These are phyloP conservation scores for Penicillium flavigenum DNA, from an alignment of 495 filamentous ascomycete species.

Conservation along the genomic window DNA sequence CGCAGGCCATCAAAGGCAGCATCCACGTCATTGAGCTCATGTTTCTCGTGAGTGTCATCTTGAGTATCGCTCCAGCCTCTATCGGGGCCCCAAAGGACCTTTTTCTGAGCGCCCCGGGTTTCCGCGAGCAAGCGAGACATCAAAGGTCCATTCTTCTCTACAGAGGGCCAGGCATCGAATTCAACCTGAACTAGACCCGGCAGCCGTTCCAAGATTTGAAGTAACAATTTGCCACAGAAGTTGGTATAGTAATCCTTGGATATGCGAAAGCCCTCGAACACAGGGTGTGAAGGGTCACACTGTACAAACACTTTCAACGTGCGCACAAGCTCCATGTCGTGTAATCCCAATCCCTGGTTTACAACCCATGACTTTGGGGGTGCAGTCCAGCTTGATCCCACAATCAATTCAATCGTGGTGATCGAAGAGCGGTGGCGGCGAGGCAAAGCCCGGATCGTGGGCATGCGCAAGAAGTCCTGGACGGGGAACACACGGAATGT, in stretches of 20 bases:
- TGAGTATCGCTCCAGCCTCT: constrained; percentile 58
- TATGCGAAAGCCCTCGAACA: constrained; percentile 71
- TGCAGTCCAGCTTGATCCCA: constrained; percentile 77
- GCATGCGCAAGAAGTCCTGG: constrained; percentile 66
- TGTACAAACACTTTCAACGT: constrained; percentile 75
- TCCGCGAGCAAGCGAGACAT: constrained; percentile 66
- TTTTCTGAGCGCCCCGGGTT: constrained; percentile 48
- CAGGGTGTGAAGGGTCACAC: constrained; percentile 69
- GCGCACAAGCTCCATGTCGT: constrained; percentile 59
- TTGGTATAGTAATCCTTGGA: constrained; percentile 70
- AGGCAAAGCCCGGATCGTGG: constrained; percentile 45
- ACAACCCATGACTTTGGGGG: constrained; percentile 75
- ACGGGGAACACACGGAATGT: constrained; percentile 77
- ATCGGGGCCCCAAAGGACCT: constrained; percentile 67
- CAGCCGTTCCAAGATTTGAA: constrained; percentile 57
- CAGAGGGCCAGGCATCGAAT: constrained; percentile 72
- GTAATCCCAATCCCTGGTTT: constrained; percentile 61
- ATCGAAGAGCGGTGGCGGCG: constrained; percentile 63
- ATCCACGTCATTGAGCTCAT: constrained; percentile 8
- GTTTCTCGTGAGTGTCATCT: constrained; percentile 19
- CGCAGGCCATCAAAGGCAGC: constrained; percentile 21
- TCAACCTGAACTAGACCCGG: constrained; percentile 62
- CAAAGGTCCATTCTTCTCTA: constrained; percentile 66
- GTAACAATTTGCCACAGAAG: constrained; percentile 63
- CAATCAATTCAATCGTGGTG: constrained; percentile 68